Evolutionary conservation across 2,329 filamentous ascomycete genomes (phyloP).

Genomic region (Diplodia sapinea): DNA sequence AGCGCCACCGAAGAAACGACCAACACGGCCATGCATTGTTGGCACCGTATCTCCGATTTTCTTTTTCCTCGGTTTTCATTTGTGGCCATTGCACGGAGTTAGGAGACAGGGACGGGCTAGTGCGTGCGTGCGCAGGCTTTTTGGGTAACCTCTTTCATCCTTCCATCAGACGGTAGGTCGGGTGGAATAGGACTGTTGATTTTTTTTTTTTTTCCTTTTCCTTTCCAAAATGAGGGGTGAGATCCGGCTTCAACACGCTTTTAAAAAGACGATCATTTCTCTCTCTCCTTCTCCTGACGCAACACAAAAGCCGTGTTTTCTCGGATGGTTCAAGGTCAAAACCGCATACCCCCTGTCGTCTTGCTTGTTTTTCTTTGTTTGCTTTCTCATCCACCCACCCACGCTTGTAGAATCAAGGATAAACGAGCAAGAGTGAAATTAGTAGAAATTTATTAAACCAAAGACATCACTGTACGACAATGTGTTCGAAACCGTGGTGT

Average conservation of each 20-base stretch:
- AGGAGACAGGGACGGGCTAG: conserved; percentile 8
- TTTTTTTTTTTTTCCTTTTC: background rate
- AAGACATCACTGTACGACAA: background rate
- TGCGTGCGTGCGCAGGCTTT: background rate
- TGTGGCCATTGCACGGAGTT: conserved; percentile 23
- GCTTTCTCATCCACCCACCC: background rate
- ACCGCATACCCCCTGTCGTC: conserved; percentile 23
- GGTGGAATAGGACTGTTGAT: background rate
- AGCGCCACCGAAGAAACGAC: conserved; percentile 6
- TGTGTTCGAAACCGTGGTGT: background rate
- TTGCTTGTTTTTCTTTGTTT: background rate
- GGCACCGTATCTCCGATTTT: background rate
- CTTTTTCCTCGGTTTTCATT: background rate
- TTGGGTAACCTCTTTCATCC: conserved; percentile 4
- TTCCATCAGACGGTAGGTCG: conserved; percentile 3
- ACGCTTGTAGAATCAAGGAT: background rate
- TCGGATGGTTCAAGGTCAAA: conserved; percentile 4
- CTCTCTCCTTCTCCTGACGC: background rate
- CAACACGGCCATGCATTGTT: background rate
- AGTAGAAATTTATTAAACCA: conserved; percentile 6
- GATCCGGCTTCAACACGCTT: background rate
- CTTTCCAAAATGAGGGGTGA: background rate
- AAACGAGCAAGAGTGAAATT: background rate
- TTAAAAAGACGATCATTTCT: background rate
- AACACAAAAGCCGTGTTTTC: conserved; percentile 1